Base-by-base conservation (phyloP, 202 grass and related monocot genomes). In the Musa balbisiana region DNA sequence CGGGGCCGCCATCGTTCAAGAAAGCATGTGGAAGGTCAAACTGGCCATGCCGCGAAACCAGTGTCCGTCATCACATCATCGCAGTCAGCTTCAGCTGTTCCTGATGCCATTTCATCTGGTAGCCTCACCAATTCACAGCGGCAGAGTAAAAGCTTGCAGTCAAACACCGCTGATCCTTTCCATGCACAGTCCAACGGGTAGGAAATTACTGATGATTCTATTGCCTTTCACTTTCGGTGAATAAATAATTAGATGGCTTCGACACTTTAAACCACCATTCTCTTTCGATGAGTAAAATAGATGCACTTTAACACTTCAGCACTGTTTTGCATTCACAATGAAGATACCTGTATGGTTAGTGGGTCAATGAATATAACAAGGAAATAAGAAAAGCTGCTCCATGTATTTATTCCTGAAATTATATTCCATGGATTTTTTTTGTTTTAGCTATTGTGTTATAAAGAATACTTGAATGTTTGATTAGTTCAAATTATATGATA, bases 11-110 rank as follows among this genome's bases (percentile, higher is more conserved):
- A 92, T 74, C 87, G 90, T 90, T 97, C 93, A 97, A 97, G 93
- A 97, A 97, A 97, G 93, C 93, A 87, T 92, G 93, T 97, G 93
- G 93, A 97, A 97, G 75, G 80, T 86, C 87, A 75, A 23, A 63
- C 22, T 63, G 68, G 69, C 55, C 56, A 73, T 80, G 49, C 67
- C 23, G 68, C 69, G 15, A 88, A 84, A 75, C 77, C 52, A 3
- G 84, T 68, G 54, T 11, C 67, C 24, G 62, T 72, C 80, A 69
- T 74, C 53, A 55, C 74, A 26, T 9, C 43, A 8, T 80, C 69
- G 72, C 75, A 84, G 84, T 71, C 81, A 62, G 23, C 72, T 68
- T 74, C 65, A 60, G 73, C 64, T 77, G 75, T 62, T 86, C 60
- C 79, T 79, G 81, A 51, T 77, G 74, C 82, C 59, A 69, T 11